phyloP scores from a whole-genome alignment of 2,329 filamentous ascomycete genomes.

The Nemania serpens region DNA sequence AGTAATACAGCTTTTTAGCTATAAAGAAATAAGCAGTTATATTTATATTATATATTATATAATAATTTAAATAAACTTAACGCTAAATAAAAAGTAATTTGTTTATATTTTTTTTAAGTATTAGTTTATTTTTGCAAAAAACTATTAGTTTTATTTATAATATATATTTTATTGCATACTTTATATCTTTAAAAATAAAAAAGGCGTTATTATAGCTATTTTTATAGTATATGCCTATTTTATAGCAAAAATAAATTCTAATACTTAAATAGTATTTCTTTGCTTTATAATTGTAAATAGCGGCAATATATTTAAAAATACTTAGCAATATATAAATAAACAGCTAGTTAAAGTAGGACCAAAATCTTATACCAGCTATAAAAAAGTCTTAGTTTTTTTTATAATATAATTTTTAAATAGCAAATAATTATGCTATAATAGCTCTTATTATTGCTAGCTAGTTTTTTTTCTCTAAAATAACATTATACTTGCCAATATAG shows the following conservation, averaged over 20 bases:
- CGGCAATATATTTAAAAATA: conserved; percentile 32
- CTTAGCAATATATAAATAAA: conserved; percentile 26
- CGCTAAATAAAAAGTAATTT: not conserved
- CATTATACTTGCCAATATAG: conserved; percentile 31
- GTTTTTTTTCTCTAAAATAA: conserved; percentile 30
- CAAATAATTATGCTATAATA: conserved; percentile 25
- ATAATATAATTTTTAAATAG: conserved; percentile 20
- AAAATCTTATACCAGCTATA: conserved; percentile 34
- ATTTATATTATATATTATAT: conserved; percentile 16
- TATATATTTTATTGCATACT: conserved; percentile 11
- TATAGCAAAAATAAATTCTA: not conserved
- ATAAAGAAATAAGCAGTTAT: conserved; percentile 29
- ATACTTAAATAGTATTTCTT: conserved; percentile 1
- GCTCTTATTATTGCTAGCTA: conserved; percentile 25
- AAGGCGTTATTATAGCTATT: too few species aligned
- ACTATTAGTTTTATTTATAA: conserved; percentile 30
- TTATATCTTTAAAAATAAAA: not conserved
- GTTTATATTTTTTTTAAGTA: not conserved
- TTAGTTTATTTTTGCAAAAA: conserved; percentile 21
- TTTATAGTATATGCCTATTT: too few species aligned
- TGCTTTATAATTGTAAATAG: conserved; percentile 21
- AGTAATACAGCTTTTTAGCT: not conserved
- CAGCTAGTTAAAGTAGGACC: conserved; percentile 35
- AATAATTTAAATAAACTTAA: conserved; percentile 6
- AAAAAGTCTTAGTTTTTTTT: conserved; percentile 32